Conservation (phyloP, 2,329 filamentous ascomycete genomes). For the Aspergillus sp. region DNA sequence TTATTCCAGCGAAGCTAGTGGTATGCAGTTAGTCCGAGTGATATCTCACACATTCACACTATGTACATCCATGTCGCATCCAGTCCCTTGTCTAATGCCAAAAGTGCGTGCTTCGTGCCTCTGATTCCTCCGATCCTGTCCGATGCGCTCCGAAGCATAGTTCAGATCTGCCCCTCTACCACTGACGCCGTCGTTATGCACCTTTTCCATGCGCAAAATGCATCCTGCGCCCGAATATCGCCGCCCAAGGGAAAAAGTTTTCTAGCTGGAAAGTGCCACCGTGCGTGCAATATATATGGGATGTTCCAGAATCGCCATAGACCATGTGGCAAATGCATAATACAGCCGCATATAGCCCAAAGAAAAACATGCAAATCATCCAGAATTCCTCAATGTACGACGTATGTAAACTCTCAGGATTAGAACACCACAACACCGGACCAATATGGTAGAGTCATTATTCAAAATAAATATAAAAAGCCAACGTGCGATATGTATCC, state of each 20-base stretch:
- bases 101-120: no score
- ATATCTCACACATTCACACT: no score
- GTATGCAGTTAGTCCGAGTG: neutral
- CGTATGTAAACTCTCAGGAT: neutral
- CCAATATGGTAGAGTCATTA: neutral
- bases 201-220: constrained; percentile 1
- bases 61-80: no score
- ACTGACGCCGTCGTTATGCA: constrained; percentile 12
- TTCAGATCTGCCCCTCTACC: constrained; percentile 2
- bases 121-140: neutral
- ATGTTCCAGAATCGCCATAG: neutral
- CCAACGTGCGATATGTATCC: constrained; percentile 18
- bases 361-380: neutral
- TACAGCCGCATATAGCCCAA: neutral
- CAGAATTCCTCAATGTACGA: neutral
- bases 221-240: constrained; percentile 1
- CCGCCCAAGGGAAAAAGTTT: neutral
- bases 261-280: neutral
- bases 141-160: neutral
- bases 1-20: no score
- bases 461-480: constrained; percentile 9
- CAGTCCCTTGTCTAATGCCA: no score
- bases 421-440: constrained; percentile 8
- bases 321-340: neutral
- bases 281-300: neutral